phyloP scores from a whole-genome alignment of 345 rosid genomes.

The Psidium friedrichsthalianum region DNA sequence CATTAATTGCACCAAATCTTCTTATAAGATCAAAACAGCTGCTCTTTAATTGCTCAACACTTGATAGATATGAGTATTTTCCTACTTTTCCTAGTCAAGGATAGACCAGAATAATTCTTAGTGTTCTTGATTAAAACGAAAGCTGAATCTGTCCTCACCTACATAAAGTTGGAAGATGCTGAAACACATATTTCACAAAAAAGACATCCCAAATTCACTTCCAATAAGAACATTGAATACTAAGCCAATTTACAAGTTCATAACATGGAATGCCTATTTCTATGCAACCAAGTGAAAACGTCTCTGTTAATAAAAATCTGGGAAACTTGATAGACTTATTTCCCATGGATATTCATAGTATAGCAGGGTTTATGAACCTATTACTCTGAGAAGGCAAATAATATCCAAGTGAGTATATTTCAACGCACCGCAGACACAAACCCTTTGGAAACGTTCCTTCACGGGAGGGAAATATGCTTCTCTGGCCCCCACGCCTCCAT shows the following conservation, averaged over 20 bases:
- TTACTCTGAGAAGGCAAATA: neutral
- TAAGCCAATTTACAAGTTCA: neutral
- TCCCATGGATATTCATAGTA: neutral
- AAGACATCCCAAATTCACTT: neutral
- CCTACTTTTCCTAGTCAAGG: neutral
- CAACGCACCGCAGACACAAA: slow-evolving; percentile 71
- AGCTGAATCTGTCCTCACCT: neutral
- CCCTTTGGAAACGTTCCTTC: slow-evolving; percentile 68
- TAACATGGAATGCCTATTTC: neutral
- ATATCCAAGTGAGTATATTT: neutral
- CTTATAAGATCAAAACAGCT: neutral
- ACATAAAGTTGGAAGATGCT: neutral
- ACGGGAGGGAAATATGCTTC: slow-evolving; percentile 61
- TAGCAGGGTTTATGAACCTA: neutral
- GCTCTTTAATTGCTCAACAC: neutral
- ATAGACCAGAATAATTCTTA: neutral
- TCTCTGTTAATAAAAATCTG: neutral
- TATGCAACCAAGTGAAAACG: neutral
- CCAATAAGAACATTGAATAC: neutral
- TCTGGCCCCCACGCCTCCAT: slow-evolving; percentile 78
- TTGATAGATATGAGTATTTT: neutral
- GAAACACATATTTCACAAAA: neutral
- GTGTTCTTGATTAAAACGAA: neutral
- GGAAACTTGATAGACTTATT: neutral
- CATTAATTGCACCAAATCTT: neutral